These are phyloP conservation scores for Monosporascus sp. DNA, from an alignment of 2,329 filamentous ascomycete genomes.

Conservation along the genomic window DNA sequence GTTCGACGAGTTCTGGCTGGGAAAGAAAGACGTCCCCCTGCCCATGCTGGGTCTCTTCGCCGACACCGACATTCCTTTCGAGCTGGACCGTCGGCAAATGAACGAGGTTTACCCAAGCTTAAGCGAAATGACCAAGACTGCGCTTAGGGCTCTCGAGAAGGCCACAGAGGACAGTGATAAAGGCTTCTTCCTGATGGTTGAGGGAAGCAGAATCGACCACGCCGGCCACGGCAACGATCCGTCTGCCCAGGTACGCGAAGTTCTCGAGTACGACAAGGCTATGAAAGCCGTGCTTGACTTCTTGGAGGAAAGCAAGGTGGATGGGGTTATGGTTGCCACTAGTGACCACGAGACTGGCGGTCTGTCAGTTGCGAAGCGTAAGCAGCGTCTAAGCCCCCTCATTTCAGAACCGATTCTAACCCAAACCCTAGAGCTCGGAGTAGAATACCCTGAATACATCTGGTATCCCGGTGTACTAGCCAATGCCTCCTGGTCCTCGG, in stretches of 20 bases:
- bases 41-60: slow-evolving; percentile 87
- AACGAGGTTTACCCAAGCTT: slow-evolving; percentile 80
- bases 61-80: slow-evolving; percentile 77
- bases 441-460: slow-evolving; percentile 51
- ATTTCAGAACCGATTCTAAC: slow-evolving; percentile 37
- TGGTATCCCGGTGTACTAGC: slow-evolving; percentile 83
- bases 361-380: slow-evolving; percentile 72
- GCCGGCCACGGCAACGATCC: slow-evolving; percentile 84
- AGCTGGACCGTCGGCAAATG: slow-evolving; percentile 80
- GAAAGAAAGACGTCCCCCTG: slow-evolving; percentile 60
- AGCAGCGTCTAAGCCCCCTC: slow-evolving; percentile 21
- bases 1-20: slow-evolving; percentile 69
- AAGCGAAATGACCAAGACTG: slow-evolving; percentile 84
- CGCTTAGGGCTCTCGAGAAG: slow-evolving; percentile 70
- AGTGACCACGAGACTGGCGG: slow-evolving; percentile 97
- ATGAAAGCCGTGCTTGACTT: slow-evolving; percentile 83
- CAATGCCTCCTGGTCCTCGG: slow-evolving; percentile 69
- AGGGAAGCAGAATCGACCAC: slow-evolving; percentile 93
- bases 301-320: slow-evolving; percentile 64
- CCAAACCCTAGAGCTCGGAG: slow-evolving; percentile 39
- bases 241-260: slow-evolving; percentile 81
- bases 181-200: slow-evolving; percentile 98
- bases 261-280: slow-evolving; percentile 88
- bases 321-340: slow-evolving; percentile 80
- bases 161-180: slow-evolving; percentile 81